These are phyloP conservation scores for Linanthus parryae DNA, from an alignment of 148 eudicot genomes.

Conservation along the genomic window DNA sequence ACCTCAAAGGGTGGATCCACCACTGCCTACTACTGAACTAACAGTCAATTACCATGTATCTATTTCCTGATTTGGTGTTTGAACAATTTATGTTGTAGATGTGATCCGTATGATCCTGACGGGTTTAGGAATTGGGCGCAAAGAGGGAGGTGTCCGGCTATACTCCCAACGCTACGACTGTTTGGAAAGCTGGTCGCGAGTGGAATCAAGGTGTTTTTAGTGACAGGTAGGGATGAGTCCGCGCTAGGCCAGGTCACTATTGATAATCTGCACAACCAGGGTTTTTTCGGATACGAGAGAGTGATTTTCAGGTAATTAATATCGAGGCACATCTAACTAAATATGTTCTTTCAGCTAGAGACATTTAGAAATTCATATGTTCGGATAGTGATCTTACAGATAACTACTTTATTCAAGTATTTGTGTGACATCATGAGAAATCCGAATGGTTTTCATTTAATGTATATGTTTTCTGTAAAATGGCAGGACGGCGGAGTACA, in stretches of 20 bases:
- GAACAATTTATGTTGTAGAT: conserved; percentile 33
- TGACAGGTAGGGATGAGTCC: conserved; percentile 61
- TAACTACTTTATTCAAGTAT: too few relatives aligned
- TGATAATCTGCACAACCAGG: conserved; percentile 45
- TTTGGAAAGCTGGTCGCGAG: conserved; percentile 35
- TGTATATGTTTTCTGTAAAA: too few relatives aligned
- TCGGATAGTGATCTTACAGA: too few relatives aligned
- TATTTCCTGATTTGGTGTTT: too few relatives aligned
- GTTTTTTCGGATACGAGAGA: conserved; percentile 59
- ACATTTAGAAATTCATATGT: too few relatives aligned
- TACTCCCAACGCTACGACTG: conserved; percentile 37
- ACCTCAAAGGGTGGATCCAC: too few relatives aligned
- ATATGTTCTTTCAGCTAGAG: too few relatives aligned
- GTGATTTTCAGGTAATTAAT: conserved; percentile 56
- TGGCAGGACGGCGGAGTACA: conserved; percentile 30
- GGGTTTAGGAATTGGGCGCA: conserved; percentile 67
- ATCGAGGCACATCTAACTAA: neutral
- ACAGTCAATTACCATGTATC: too few relatives aligned
- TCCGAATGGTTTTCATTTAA: too few relatives aligned
- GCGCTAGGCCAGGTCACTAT: conserved; percentile 47
- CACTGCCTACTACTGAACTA: too few relatives aligned
- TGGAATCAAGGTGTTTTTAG: conserved; percentile 60
- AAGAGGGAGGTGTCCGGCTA: conserved; percentile 44
- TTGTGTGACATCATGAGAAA: too few relatives aligned
- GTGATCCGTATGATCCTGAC: conserved; percentile 74